phyloP scores from a whole-genome alignment of 352 stramenopile species.

The Phytopythium sindhum region DNA sequence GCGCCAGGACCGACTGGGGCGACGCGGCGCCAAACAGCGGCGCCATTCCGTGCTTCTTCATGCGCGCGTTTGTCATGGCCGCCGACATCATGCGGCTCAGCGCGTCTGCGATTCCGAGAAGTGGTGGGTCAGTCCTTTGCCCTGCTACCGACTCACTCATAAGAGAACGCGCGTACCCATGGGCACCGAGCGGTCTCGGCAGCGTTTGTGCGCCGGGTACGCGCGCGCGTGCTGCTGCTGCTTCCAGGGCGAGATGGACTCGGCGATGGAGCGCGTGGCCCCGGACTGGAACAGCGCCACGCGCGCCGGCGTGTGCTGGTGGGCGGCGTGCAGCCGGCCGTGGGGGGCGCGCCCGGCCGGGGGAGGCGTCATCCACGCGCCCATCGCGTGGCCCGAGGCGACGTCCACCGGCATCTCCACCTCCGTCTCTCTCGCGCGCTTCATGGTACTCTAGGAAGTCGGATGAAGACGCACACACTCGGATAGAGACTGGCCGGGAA shows the following conservation, averaged over 20 bases:
- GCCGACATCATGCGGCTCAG: constrained; percentile 77
- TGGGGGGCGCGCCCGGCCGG: constrained; percentile 6
- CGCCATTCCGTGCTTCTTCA: constrained; percentile 60
- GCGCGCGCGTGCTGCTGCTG: constrained; percentile 11
- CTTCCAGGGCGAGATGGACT: constrained; percentile 61
- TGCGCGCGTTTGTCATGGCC: constrained; percentile 58
- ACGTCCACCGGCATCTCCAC: constrained; percentile 14
- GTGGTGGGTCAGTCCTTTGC: not conserved
- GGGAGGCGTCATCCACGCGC: constrained; percentile 19
- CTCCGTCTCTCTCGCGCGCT: constrained; percentile 40
- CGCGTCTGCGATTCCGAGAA: constrained; percentile 32
- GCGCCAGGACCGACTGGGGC: not conserved
- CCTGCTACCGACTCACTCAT: no score
- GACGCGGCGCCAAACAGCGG: constrained; percentile 34
- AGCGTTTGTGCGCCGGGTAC: constrained; percentile 42
- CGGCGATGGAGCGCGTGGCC: not conserved
- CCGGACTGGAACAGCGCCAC: constrained; percentile 10
- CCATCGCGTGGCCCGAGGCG: constrained; percentile 8
- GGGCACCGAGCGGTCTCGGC: constrained; percentile 63
- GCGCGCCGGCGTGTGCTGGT: constrained; percentile 10
- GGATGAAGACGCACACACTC: not conserved
- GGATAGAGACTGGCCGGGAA: not conserved
- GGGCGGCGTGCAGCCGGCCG: not conserved
- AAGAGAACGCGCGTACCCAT: constrained; percentile 35
- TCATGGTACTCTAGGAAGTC: constrained; percentile 24